Evolutionary conservation across 768 basidiomycete genomes (phyloP), one percentile per base, ranked within the genome.

Genomic region (Phlebiopsis gigantea): DNA sequence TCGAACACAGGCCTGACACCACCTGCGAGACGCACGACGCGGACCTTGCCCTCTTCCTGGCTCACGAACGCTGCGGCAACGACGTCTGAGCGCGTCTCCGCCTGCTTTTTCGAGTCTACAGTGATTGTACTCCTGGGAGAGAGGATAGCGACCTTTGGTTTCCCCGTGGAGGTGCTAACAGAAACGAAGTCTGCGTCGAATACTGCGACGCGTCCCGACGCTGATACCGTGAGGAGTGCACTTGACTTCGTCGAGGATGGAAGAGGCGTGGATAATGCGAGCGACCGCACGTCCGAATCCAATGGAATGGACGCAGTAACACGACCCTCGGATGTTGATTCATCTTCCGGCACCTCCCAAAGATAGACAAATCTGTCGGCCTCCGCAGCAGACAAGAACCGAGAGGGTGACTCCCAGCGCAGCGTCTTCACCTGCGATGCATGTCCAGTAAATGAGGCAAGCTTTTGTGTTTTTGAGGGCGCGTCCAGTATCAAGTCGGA

Each of bases 361-460:
- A 85, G 68, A 56, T 83, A 81, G 7, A 85, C 67, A 57, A 82
- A 78, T 26, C 85, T 79, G 66, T 88, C 87, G 6, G 71, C 73
- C 64, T 86, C 80, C 12, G 86, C 86, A 46, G 74, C 72, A 3
- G 87, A 83, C 51, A 83, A 67, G 66, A 88, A 84, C 26, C 75
- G 78, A 34, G 71, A 72, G 8, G 76, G 62, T 49, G 73, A 71
- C 26, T 65, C 63, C 84, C 84, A 87, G 54, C 74, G 73, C 12
- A 85, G 63, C 26, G 70, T 68, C 59, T 72, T 78, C 57, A 84
- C 72, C 7, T 78, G 70, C 21, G 85, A 84, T 4, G 83, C 81
- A 62, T 88, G 87, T 0, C 87, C 87, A 19, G 81, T 84, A 59
- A 86, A 85, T 10, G 76, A 75, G 2, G 79, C 76, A 5, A 78